phyloP scores from a whole-genome alignment of 495 filamentous ascomycete genomes.

The Aspergillus cristatus region DNA sequence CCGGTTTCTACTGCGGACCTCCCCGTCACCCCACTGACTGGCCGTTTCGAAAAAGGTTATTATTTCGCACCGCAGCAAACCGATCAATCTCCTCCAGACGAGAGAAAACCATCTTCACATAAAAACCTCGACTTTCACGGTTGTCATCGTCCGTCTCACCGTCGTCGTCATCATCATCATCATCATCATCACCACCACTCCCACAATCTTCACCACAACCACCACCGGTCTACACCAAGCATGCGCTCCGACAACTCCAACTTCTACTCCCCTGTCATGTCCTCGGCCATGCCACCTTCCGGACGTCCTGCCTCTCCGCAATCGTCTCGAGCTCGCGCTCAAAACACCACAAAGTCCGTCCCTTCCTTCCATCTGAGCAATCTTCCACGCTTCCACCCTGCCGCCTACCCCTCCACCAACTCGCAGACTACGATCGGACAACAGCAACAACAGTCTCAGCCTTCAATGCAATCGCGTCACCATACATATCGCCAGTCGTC shows the following conservation, averaged over 20 bases:
- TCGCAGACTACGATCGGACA: slow-evolving; percentile 13
- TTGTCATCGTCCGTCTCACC: slow-evolving; percentile 9
- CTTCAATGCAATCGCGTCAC: slow-evolving; percentile 25
- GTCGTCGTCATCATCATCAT: neutral
- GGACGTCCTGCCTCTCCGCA: slow-evolving; percentile 28
- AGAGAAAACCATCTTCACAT: slow-evolving; percentile 10
- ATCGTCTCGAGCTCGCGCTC: slow-evolving; percentile 17
- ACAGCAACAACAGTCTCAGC: no score
- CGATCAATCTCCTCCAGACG: slow-evolving; percentile 13
- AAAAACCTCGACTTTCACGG: slow-evolving; percentile 5
- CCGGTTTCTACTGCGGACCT: slow-evolving; percentile 19
- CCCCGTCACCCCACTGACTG: slow-evolving; percentile 36
- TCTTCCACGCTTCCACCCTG: slow-evolving; percentile 41
- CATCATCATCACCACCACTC: slow-evolving; percentile 12
- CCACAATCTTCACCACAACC: slow-evolving; percentile 14
- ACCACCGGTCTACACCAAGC: slow-evolving; percentile 11
- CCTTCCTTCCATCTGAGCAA: slow-evolving; percentile 32
- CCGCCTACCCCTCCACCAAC: slow-evolving; percentile 29
- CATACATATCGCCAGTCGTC: slow-evolving; percentile 25
- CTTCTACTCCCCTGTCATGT: slow-evolving; percentile 27
- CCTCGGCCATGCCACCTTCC: slow-evolving; percentile 30
- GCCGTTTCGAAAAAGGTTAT: slow-evolving; percentile 30
- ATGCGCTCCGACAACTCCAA: slow-evolving; percentile 32
- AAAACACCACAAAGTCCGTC: slow-evolving; percentile 22
- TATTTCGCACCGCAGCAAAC: slow-evolving; percentile 31